Conservation (phyloP, 1,284 basidiomycete genomes). For the Rhodotorula sp. region DNA sequence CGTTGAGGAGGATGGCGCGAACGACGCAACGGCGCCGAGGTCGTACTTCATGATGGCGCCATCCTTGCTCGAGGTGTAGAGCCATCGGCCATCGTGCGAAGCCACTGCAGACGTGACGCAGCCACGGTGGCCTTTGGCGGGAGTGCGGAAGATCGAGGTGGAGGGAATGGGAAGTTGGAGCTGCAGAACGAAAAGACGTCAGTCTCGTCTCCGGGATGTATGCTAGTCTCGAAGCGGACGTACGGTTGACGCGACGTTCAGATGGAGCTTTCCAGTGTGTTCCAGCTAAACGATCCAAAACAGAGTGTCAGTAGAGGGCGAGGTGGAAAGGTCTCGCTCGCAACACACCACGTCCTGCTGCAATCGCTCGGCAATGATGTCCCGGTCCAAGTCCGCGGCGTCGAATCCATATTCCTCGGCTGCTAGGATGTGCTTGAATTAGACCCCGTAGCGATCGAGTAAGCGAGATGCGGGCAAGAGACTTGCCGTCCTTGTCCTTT, state of each 20-base stretch:
- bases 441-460: neutral
- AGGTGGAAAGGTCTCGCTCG: constrained; percentile 43
- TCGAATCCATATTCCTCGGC: constrained; percentile 64
- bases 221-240: constrained; percentile 40
- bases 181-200: constrained; percentile 2
- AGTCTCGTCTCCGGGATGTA: neutral
- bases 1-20: constrained; percentile 6
- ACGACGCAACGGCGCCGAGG: constrained; percentile 49
- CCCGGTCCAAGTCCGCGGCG: constrained; percentile 87
- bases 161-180: constrained; percentile 34
- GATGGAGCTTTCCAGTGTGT: constrained; percentile 77
- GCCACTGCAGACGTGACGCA: constrained; percentile 73
- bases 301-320: constrained; percentile 8
- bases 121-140: constrained; percentile 66
- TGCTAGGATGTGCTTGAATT: neutral
- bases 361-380: constrained; percentile 82
- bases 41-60: constrained; percentile 80
- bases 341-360: constrained; percentile 71
- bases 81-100: constrained; percentile 63
- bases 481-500: constrained; percentile 57
- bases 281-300: constrained; percentile 54
- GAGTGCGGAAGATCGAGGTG: constrained; percentile 34
- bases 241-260: constrained; percentile 71
- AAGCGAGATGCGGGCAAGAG: neutral
- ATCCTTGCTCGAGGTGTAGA: constrained; percentile 82